Evolutionary conservation across 306 rosid genomes (phyloP), one percentile per base, ranked within the genome.

Genomic region (Mimosa pudica): DNA sequence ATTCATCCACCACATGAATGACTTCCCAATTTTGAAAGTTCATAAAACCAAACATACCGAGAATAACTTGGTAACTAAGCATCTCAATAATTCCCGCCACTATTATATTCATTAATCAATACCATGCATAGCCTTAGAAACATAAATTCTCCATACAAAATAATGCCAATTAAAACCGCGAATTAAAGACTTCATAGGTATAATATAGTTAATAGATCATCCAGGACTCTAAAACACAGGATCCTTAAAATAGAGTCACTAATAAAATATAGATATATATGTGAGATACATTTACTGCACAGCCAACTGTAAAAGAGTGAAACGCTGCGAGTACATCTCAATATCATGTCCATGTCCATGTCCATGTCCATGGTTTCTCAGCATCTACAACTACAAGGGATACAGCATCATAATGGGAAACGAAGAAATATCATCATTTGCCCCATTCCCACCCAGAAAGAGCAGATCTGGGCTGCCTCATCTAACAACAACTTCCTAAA

Each of bases 221-320:
- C 24, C 2, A 4, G 4, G 49, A 17, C 3, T 17, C 14, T 35
- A 63, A 13, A 61, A 51, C n/a, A 70, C 36, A 71, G 14, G 45
- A 32, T 35, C 11, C 20, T 18, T 32, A 12, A 57, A 57, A 57
- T 57, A 18, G 33, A 57, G 63, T 57, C 8, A 57, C n/a, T 57
- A 18, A 57, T 57, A 38, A 38, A 2, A 38, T 38, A 38, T 3
- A 18, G n/a, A 57, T 4, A 57, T 18, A 18, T 57, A 18, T 18
- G 63, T 57, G 63, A 62, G 67, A 46, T 66, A 57, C 70, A 76
- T 76, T 72, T 64, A 80, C 84, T 61, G 45, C 84, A 83, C 75
- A 82, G 86, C 78, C 71, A 82, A 84, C 78, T 74, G 76, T 80
- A 74, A 78, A 81, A 78, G 69, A 76, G 69, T 77, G 33, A 78